Conservation (phyloP, 2,329 filamentous ascomycete genomes). For the Trichoderma sp. region DNA sequence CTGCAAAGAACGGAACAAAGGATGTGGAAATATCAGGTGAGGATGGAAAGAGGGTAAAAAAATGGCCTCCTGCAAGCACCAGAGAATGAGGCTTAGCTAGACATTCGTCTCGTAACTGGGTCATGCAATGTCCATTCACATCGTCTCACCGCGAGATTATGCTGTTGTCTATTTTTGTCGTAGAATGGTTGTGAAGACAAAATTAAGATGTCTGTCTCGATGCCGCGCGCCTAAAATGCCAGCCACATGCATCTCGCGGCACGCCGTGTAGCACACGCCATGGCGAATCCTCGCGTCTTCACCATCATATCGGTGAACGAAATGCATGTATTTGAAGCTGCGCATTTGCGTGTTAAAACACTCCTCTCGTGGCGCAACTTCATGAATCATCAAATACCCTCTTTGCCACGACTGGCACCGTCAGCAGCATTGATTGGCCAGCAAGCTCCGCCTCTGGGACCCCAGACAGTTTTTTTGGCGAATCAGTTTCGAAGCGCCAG, state of each 20-base stretch:
- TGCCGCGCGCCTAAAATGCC: conserved; percentile 21
- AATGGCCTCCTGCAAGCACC: neutral
- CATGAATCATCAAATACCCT: conserved; percentile 2
- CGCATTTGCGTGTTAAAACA: neutral
- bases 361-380: conserved; percentile 5
- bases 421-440: conserved; percentile 19
- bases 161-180: neutral
- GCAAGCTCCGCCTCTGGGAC: neutral
- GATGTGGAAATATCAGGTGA: neutral
- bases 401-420: neutral
- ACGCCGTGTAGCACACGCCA: neutral
- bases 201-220: neutral
- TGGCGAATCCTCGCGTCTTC: neutral
- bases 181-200: neutral
- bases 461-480: neutral
- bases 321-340: neutral
- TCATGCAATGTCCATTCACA: too few relatives aligned
- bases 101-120: neutral
- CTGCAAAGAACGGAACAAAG: too few relatives aligned
- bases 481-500: conserved; percentile 18
- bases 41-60: neutral
- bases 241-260: neutral
- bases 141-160: too few relatives aligned
- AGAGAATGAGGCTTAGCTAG: neutral
- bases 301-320: neutral